phyloP scores from a whole-genome alignment of 2,329 filamentous ascomycete species.

The Phialophora verrucosa region DNA sequence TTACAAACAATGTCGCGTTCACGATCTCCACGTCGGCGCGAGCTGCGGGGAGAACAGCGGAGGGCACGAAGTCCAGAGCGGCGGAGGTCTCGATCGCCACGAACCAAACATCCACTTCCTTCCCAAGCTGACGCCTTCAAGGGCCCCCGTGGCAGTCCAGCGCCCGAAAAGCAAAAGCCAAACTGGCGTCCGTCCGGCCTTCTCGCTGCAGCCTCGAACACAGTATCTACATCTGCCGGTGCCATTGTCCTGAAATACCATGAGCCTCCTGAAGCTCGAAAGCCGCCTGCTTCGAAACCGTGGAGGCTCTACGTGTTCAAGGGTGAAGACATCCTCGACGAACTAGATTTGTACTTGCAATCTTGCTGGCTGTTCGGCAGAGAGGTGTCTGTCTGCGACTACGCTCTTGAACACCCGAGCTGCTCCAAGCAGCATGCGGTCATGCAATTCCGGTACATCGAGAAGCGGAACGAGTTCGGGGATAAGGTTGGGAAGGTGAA shows the following conservation, averaged over 20 bases:
- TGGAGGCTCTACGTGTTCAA: conserved; percentile 98
- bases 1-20: conserved; percentile 26
- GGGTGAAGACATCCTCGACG: conserved; percentile 77
- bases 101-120: conserved; percentile 47
- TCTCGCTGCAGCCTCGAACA: conserved; percentile 87
- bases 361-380: conserved; percentile 92
- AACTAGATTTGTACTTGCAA: conserved; percentile 73
- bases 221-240: conserved; percentile 66
- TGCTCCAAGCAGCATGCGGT: conserved; percentile 95
- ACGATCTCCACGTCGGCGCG: conserved; percentile 22
- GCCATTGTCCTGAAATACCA: conserved; percentile 90
- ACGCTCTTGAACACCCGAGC: conserved; percentile 86
- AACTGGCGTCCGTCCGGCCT: conserved; percentile 83
- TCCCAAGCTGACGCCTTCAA: conserved; percentile 55
- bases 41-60: neutral
- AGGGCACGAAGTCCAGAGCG: conserved; percentile 18
- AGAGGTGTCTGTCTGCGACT: conserved; percentile 79
- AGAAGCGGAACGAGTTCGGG: conserved; percentile 83
- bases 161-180: conserved; percentile 76
- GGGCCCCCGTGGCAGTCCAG: conserved; percentile 41
- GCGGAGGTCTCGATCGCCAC: conserved; percentile 32
- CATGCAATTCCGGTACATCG: conserved; percentile 86
- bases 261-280: conserved; percentile 90
- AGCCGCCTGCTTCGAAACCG: conserved; percentile 74
- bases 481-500: conserved; percentile 79